phyloP scores from a whole-genome alignment of 306 rosid genomes.

The Herpetospermum pedunculosum region DNA sequence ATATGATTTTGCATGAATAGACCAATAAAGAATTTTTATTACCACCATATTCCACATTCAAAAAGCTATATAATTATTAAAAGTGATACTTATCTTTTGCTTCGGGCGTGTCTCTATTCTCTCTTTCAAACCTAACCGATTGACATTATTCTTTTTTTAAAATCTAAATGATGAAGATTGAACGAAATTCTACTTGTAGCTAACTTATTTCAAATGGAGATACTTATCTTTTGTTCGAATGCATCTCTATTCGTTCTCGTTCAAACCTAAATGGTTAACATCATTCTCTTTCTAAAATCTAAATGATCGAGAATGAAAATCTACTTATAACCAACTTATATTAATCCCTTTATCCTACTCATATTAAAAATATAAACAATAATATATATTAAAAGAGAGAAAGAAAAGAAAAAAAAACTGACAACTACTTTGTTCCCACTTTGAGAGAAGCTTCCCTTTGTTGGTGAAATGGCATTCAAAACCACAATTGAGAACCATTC shows the following conservation, averaged over 20 bases:
- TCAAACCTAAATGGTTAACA: no score
- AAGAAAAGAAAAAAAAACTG: background rate
- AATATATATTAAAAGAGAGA: background rate
- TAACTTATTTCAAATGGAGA: background rate
- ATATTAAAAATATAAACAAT: background rate
- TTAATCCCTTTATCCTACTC: no score
- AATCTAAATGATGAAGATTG: background rate
- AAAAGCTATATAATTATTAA: background rate
- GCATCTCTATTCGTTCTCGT: no score
- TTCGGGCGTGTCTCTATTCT: background rate
- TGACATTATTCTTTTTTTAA: background rate
- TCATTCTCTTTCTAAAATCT: no score
- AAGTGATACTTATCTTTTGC: background rate
- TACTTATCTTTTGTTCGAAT: no score
- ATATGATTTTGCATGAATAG: background rate
- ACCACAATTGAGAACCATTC: background rate
- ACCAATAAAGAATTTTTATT: background rate
- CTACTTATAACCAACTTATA: no score
- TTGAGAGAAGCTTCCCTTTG: slow-evolving; percentile 28
- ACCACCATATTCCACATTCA: background rate
- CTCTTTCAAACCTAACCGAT: background rate
- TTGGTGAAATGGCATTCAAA: slow-evolving; percentile 17
- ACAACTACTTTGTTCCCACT: slow-evolving; percentile 11
- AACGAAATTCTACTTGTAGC: background rate
- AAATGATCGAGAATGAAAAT: no score